Conservation (phyloP, 441 rosid species). For the Syzygium syzygioides region DNA sequence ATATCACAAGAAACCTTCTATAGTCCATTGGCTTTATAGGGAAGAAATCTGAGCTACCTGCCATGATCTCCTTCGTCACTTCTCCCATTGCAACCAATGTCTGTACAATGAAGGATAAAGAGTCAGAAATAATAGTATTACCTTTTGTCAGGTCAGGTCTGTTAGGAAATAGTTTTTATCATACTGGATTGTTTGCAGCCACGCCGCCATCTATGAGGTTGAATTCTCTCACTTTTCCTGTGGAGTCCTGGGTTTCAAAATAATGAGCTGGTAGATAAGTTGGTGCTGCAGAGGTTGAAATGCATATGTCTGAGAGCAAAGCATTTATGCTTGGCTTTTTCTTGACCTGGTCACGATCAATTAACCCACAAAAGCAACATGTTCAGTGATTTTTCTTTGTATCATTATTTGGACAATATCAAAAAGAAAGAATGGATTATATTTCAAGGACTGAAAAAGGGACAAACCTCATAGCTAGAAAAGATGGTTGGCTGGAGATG, state of each 20-base stretch:
- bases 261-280: constrained; percentile 63
- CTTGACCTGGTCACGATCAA: constrained; percentile 26
- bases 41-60: constrained; percentile 34
- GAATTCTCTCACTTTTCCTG: constrained; percentile 37
- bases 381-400: not conserved
- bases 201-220: constrained; percentile 70
- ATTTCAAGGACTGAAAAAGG: not conserved
- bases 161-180: not conserved
- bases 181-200: constrained; percentile 70
- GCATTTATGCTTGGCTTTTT: constrained; percentile 36
- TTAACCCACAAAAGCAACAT: not conserved
- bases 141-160: not conserved
- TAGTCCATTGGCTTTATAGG: constrained; percentile 51
- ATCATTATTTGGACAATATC: not conserved
- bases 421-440: not conserved
- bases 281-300: constrained; percentile 84
- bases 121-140: not conserved
- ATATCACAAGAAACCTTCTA: constrained; percentile 49
- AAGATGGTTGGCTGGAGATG: constrained; percentile 57
- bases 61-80: constrained; percentile 38
- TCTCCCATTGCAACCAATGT: constrained; percentile 57
- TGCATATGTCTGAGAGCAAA: constrained; percentile 53
- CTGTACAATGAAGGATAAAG: constrained; percentile 4
- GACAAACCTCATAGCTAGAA: constrained; percentile 41
- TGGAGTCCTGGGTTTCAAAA: constrained; percentile 35